phyloP scores from a whole-genome alignment of 805 yeast species.

The Pichia ethanolica region DNA sequence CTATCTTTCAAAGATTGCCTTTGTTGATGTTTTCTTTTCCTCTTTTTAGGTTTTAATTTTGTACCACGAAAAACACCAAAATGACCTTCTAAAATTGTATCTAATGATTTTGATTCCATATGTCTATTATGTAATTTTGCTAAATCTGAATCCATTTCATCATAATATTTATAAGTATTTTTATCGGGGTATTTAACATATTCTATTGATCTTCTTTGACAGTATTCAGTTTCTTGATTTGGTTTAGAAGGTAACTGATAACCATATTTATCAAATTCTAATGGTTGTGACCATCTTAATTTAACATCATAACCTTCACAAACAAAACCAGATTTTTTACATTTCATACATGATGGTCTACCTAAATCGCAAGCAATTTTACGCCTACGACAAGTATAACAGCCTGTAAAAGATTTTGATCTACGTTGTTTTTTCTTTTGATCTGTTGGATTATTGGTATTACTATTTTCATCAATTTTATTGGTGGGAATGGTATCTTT shows the following conservation, averaged over 20 bases:
- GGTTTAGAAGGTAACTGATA: constrained; percentile 28
- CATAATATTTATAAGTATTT: constrained; percentile 58
- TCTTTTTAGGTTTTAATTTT: constrained; percentile 14
- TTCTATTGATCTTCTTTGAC: constrained; percentile 63
- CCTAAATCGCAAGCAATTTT: constrained; percentile 75
- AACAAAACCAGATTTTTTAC: constrained; percentile 54
- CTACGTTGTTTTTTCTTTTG: constrained; percentile 23
- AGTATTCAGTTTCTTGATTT: constrained; percentile 40
- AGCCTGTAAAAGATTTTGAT: constrained; percentile 76
- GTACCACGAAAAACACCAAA: constrained; percentile 71
- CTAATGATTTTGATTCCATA: constrained; percentile 30
- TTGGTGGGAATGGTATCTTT: too few species aligned
- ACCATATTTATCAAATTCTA: constrained; percentile 42
- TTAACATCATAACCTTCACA: constrained; percentile 84
- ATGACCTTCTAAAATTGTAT: constrained; percentile 46
- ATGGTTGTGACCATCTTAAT: constrained; percentile 67
- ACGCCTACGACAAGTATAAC: constrained; percentile 78
- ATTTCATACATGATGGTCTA: constrained; percentile 64
- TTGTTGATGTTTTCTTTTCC: constrained; percentile 7
- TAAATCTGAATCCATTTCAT: constrained; percentile 72
- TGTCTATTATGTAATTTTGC: constrained; percentile 44
- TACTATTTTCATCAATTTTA: too few species aligned
- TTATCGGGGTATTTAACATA: constrained; percentile 65
- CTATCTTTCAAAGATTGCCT: too few species aligned
- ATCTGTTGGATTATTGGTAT: neutral